These are phyloP conservation scores for Phellopilus nigrolimitatus DNA, from an alignment of 1,284 basidiomycete genomes.

Conservation along the genomic window DNA sequence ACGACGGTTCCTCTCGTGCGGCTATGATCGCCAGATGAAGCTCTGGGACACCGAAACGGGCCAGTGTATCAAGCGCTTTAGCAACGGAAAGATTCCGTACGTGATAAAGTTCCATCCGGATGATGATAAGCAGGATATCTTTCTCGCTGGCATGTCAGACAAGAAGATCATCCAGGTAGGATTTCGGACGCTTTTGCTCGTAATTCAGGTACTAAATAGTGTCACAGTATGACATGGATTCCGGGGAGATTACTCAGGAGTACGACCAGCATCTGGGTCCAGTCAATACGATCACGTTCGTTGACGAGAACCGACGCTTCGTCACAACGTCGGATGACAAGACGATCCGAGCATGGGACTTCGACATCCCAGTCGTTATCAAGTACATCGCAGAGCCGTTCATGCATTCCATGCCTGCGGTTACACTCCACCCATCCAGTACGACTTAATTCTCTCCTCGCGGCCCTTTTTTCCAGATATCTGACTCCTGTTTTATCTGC, in stretches of 20 bases:
- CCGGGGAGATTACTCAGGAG: conserved; percentile 93
- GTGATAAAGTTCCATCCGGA: conserved; percentile 95
- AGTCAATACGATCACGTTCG: conserved; percentile 98
- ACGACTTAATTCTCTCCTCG: conserved; percentile 33
- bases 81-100: conserved; percentile 95
- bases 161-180: conserved; percentile 96
- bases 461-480: neutral
- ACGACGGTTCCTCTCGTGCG: conserved; percentile 84
- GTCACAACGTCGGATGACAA: conserved; percentile 99
- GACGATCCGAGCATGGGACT: conserved; percentile 98
- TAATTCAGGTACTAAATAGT: conserved; percentile 6
- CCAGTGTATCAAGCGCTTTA: conserved; percentile 92
- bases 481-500: conserved; percentile 15
- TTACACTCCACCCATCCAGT: conserved; percentile 92
- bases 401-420: conserved; percentile 99
- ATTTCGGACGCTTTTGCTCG: conserved; percentile 11
- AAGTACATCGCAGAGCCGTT: conserved; percentile 99
- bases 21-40: conserved; percentile 96
- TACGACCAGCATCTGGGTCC: conserved; percentile 98
- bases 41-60: conserved; percentile 99
- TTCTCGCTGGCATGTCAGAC: conserved; percentile 98
- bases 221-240: conserved; percentile 85
- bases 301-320: conserved; percentile 94
- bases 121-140: conserved; percentile 92
- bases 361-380: conserved; percentile 97